These are phyloP conservation scores for Citrus sp. DNA, from an alignment of 345 rosid species.

Conservation along the genomic window DNA sequence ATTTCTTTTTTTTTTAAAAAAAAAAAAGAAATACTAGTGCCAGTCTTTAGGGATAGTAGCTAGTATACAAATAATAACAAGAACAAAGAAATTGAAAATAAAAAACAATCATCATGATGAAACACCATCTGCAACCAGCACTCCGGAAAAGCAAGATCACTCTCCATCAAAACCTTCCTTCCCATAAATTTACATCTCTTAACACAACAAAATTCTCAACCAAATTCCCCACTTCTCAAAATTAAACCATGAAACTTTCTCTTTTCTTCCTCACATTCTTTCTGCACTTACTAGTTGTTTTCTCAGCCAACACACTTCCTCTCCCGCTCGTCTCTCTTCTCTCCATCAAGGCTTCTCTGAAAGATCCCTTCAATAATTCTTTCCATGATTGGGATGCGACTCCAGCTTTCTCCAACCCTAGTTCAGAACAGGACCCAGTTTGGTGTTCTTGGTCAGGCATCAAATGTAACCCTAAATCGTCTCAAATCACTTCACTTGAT, in stretches of 20 bases:
- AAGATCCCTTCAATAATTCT: conserved; percentile 44
- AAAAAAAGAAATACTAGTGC: no score
- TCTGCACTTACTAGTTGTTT: conserved; percentile 13
- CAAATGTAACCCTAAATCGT: conserved; percentile 47
- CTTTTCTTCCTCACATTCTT: conserved; percentile 30
- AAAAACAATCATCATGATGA: conserved; percentile 39
- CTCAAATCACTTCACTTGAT: conserved; percentile 63
- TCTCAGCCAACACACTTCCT: conserved; percentile 40
- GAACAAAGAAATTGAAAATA: neutral
- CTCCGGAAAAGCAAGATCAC: conserved; percentile 41
- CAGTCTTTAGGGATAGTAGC: no score
- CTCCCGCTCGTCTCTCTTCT: conserved; percentile 66
- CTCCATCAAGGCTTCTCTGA: conserved; percentile 65
- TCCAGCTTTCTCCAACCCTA: conserved; percentile 25
- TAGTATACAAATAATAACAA: no score
- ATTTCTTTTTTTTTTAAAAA: no score
- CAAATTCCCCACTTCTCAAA: conserved; percentile 29
- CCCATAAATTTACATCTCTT: conserved; percentile 54
- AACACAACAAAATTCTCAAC: conserved; percentile 19
- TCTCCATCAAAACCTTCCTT: conserved; percentile 36
- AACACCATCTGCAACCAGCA: conserved; percentile 53
- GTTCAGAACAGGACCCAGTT: conserved; percentile 25
- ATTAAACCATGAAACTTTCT: conserved; percentile 37
- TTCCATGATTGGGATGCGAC: conserved; percentile 68
- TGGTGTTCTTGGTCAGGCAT: conserved; percentile 96